phyloP scores from a whole-genome alignment of 495 filamentous ascomycete genomes.

The Aspergillus kassunensis region DNA sequence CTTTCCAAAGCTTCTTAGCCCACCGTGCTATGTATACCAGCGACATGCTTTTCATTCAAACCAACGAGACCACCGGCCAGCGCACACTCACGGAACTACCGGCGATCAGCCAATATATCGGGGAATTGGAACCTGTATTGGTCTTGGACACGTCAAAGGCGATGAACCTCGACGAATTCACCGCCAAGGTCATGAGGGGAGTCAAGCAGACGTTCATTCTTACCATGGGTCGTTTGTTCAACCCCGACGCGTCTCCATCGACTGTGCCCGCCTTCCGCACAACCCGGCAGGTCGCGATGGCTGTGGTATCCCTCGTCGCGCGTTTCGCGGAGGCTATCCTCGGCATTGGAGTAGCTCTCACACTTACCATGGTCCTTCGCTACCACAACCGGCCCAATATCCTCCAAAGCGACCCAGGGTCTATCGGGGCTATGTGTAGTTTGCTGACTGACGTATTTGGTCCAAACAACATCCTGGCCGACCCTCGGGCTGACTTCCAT shows the following conservation, averaged over 20 bases:
- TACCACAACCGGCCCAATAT: conserved; percentile 33
- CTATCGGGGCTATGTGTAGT: conserved; percentile 42
- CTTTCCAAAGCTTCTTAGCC: conserved; percentile 34
- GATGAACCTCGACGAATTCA: conserved; percentile 33
- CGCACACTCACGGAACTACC: conserved; percentile 34
- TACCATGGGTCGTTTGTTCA: conserved; percentile 35
- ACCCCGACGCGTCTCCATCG: conserved; percentile 25
- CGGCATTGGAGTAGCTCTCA: conserved; percentile 20
- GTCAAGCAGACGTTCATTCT: conserved; percentile 36
- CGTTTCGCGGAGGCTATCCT: conserved; percentile 34
- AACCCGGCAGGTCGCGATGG: conserved; percentile 30
- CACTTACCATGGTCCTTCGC: conserved; percentile 26
- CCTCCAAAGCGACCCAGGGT: conserved; percentile 37
- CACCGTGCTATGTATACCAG: conserved; percentile 38
- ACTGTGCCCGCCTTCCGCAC: conserved; percentile 22
- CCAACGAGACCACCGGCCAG: conserved; percentile 28
- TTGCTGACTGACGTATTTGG: conserved; percentile 36
- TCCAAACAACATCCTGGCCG: conserved; percentile 28
- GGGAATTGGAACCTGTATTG: conserved; percentile 31
- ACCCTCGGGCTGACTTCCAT: conserved; percentile 31
- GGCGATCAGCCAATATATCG: conserved; percentile 34
- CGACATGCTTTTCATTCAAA: conserved; percentile 34
- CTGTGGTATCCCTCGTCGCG: conserved; percentile 31
- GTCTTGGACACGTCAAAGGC: conserved; percentile 30
- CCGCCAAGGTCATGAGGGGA: conserved; percentile 27